A percentile compares a stretch with the other conserved stretches of the same genome.
Conservation (phyloP, 768 basidiomycete species). For the Krasilnikovozyma curviuscula region DNA sequence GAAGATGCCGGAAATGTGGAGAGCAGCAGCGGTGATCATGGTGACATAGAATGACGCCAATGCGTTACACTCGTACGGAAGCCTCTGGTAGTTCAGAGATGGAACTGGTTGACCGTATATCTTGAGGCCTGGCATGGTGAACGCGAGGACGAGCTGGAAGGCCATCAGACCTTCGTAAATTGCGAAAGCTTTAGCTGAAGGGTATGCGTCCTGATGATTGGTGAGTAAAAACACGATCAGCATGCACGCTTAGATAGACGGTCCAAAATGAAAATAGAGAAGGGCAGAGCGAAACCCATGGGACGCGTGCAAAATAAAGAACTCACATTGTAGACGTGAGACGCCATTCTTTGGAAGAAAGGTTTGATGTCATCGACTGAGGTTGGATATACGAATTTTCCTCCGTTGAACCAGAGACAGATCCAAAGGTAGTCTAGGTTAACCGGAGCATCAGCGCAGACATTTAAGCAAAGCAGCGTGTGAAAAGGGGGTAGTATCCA, state of each 20-base stretch:
- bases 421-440: constrained; percentile 75
- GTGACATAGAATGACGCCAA: constrained; percentile 9
- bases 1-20: constrained; percentile 38
- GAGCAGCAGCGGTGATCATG: constrained; percentile 1
- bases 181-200: constrained; percentile 70
- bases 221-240: background rate
- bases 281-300: background rate
- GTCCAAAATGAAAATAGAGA: background rate
- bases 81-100: constrained; percentile 55
- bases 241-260: too few relatives aligned
- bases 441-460: background rate
- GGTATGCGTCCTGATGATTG: constrained; percentile 56
- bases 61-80: constrained; percentile 10
- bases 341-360: constrained; percentile 65
- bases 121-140: constrained; percentile 80
- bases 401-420: constrained; percentile 90
- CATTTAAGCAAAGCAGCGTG: background rate
- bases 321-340: constrained; percentile 57
- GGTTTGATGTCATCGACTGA: constrained; percentile 53
- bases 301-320: background rate
- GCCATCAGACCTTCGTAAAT: constrained; percentile 74
- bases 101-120: constrained; percentile 63
- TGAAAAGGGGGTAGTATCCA: background rate
- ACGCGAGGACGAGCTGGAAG: constrained; percentile 77
- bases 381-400: constrained; percentile 48